A percentile compares a stretch with the other conserved stretches of the same genome.
Evolutionary conservation across 306 rosid genomes (phyloP).

Genomic region (Trifolium subterraneum): DNA sequence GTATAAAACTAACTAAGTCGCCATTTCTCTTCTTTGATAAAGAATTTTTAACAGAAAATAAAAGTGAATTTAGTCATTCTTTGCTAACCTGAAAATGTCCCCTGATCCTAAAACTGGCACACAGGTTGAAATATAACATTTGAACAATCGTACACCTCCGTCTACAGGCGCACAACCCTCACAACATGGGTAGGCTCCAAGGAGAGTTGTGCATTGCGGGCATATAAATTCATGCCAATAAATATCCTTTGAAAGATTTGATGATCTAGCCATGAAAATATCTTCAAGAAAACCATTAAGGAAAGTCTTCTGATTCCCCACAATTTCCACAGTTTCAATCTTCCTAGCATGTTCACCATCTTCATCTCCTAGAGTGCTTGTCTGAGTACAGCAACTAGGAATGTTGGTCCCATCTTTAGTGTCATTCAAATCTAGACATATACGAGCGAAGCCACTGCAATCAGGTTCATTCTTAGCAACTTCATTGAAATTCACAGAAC

Average conservation of each 20-base stretch:
- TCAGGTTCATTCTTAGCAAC: constrained; percentile 40
- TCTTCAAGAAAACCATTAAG: constrained; percentile 91
- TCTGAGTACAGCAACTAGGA: constrained; percentile 54
- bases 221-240: constrained; percentile 78
- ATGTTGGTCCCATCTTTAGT: constrained; percentile 31
- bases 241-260: constrained; percentile 73
- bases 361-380: constrained; percentile 41
- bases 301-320: constrained; percentile 61
- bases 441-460: constrained; percentile 40
- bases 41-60: neutral
- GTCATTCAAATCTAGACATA: constrained; percentile 44
- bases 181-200: constrained; percentile 87
- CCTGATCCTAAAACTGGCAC: constrained; percentile 55
- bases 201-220: constrained; percentile 75
- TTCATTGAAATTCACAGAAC: constrained; percentile 43
- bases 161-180: constrained; percentile 66
- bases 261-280: constrained; percentile 83
- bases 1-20: constrained; percentile 22
- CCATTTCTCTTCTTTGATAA: constrained; percentile 18
- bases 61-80: constrained; percentile 14
- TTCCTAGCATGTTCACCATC: constrained; percentile 46
- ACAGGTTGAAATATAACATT: constrained; percentile 76
- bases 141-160: constrained; percentile 84
- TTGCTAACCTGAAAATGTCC: constrained; percentile 76
- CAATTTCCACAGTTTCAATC: constrained; percentile 46